Conservation (phyloP, 306 rosid species). For the Cucumis hystrix region DNA sequence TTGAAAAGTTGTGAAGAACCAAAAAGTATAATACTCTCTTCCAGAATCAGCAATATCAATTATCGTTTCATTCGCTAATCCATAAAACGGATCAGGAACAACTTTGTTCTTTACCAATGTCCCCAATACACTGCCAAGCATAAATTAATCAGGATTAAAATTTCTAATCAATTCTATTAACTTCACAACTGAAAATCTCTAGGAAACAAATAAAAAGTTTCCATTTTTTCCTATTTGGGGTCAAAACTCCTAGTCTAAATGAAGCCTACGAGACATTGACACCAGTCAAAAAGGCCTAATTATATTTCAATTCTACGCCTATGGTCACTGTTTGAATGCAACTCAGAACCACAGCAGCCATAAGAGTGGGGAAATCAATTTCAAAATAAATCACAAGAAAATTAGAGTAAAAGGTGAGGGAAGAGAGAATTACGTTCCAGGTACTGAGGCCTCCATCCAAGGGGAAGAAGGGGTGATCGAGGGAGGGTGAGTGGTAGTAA, state of each 20-base stretch:
- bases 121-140: slow-evolving; percentile 65
- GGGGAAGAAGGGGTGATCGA: slow-evolving; percentile 37
- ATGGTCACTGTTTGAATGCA: not conserved
- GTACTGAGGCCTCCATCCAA: slow-evolving; percentile 77
- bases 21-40: slow-evolving; percentile 77
- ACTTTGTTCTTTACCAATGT: slow-evolving; percentile 73
- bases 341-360: not conserved
- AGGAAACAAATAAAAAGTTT: not conserved
- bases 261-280: no score
- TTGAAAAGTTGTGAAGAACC: slow-evolving; percentile 69
- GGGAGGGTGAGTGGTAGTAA: slow-evolving; percentile 79
- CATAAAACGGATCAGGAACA: slow-evolving; percentile 85
- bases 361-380: not conserved
- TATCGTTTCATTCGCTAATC: slow-evolving; percentile 54
- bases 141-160: slow-evolving; percentile 7
- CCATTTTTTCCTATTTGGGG: not conserved
- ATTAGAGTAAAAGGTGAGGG: not conserved
- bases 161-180: not conserved
- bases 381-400: not conserved
- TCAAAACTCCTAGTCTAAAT: not conserved
- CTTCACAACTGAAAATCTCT: not conserved
- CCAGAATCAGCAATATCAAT: slow-evolving; percentile 91
- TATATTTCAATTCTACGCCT: not conserved
- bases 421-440: slow-evolving; percentile 65
- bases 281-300: not conserved